phyloP scores from a whole-genome alignment of 148 eudicot species.

The Rhododendron williamsianum region DNA sequence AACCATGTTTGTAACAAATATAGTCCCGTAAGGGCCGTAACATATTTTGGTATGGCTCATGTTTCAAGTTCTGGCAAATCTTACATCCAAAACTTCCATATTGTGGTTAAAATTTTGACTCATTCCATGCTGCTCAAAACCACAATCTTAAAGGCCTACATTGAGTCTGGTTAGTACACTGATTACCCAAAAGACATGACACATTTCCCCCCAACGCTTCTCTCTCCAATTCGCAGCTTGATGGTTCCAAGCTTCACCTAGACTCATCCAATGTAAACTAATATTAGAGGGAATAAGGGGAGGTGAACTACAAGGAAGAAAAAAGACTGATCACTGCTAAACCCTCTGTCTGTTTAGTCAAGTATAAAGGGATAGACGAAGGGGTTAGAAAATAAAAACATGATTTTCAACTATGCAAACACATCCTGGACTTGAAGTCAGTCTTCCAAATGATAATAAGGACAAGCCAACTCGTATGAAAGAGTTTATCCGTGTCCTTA shows the following conservation, averaged over 20 bases:
- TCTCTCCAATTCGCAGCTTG: neutral
- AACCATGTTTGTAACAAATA: neutral
- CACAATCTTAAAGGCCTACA: neutral
- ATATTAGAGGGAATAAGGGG: neutral
- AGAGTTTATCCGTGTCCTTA: neutral
- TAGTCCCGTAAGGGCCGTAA: no score
- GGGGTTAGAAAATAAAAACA: neutral
- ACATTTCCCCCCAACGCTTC: neutral
- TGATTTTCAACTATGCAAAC: neutral
- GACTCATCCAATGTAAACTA: neutral
- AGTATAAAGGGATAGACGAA: neutral
- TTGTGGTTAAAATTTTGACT: neutral
- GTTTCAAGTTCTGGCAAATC: neutral
- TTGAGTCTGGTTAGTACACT: neutral
- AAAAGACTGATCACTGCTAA: neutral
- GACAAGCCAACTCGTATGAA: neutral
- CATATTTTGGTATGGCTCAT: neutral
- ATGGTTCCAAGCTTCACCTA: neutral
- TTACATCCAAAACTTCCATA: neutral
- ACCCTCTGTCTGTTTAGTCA: neutral
- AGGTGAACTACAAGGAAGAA: neutral
- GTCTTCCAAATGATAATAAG: neutral
- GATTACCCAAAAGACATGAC: neutral
- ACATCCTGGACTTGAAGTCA: neutral
- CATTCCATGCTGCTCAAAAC: neutral